A percentile compares a stretch with the other conserved stretches of the same genome.
Evolutionary conservation across 192 early-diverging fungal species (phyloP).

Genomic region (Umbelopsis vinacea): DNA sequence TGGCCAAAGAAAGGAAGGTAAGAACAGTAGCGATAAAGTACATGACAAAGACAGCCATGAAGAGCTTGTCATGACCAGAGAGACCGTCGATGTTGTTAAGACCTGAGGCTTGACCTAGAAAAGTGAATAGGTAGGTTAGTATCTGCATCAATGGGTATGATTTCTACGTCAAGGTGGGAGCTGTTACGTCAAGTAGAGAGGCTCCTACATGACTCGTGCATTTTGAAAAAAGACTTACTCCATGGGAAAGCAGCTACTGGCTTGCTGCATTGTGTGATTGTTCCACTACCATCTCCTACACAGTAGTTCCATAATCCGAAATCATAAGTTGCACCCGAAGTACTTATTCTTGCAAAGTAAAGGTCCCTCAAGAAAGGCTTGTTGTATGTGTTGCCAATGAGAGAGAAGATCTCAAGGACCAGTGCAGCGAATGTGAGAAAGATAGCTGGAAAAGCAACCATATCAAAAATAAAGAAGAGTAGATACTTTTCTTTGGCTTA

Average conservation of each 20-base stretch:
- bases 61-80: constrained; percentile 13
- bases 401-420: constrained; percentile 33
- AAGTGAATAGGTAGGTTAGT: not conserved
- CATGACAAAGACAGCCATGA: constrained; percentile 34
- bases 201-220: not conserved
- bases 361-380: constrained; percentile 30
- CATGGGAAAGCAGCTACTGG: constrained; percentile 32
- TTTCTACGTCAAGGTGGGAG: too few relatives aligned
- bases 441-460: constrained; percentile 33
- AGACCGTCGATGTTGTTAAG: constrained; percentile 11
- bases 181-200: too few relatives aligned
- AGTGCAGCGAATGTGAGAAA: constrained; percentile 37
- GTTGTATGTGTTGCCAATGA: constrained; percentile 31
- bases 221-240: constrained; percentile 14
- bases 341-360: constrained; percentile 27
- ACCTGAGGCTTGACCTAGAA: constrained; percentile 8
- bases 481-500: too few relatives aligned
- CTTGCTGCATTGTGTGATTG: constrained; percentile 19
- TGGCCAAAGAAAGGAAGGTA: constrained; percentile 28
- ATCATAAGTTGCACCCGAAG: not conserved
- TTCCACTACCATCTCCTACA: constrained; percentile 1
- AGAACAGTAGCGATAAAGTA: constrained; percentile 36
- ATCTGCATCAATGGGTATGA: not conserved
- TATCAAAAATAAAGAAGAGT: constrained; percentile 18
- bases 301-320: constrained; percentile 40